Evolutionary conservation across 768 basidiomycete species (phyloP), one percentile per base, ranked within the genome.

Genomic region (Chlorophyllum brunneum): DNA sequence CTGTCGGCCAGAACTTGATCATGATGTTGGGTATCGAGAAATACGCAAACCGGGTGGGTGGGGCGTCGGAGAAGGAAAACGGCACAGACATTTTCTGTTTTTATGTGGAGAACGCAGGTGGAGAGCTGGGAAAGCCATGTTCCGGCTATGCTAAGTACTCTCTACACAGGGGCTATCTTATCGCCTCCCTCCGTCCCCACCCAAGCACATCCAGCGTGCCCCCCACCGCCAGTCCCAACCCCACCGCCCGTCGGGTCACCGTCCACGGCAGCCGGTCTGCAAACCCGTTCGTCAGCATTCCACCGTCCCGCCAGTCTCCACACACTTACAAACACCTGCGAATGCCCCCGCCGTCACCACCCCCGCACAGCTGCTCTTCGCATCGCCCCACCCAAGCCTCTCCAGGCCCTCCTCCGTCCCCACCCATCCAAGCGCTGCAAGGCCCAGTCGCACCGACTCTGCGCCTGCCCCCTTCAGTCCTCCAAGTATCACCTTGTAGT

Each of bases 401-500:
- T 65, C 56, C 57, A 75, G 30, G 0, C 69, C 73, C 59, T 73
- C 71, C 61, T 79, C 77, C 9, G 75, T 63, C 48, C 67, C 69
- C 7, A 74, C 76, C 66, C 74, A 80, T 13, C 70, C 71, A 30
- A 70, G 38, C 9, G 67, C 73, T 51, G 76, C 57, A 23, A 55
- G 46, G 0, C 65, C 71, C 34, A 92, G 67, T 60, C 73, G 76
- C 46, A 66, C 57, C 1, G 77, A 85, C 45, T 89, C 81, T 51
- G 57, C 56, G 1, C 77, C 86, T 5, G 80, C 92, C 13, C 81
- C 83, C 60, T 79, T 81, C 64, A 94, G 64, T 7, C 79, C 92
- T 0, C 79, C 86, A 56, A 83, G 75, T 62, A 92, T 77, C 59
- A 93, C 81, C 59, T 81, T 76, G 75, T 94, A 95, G 73, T 95